Conservation (phyloP, 2,329 filamentous ascomycete genomes). For the Cladobotryum mycophilum region DNA sequence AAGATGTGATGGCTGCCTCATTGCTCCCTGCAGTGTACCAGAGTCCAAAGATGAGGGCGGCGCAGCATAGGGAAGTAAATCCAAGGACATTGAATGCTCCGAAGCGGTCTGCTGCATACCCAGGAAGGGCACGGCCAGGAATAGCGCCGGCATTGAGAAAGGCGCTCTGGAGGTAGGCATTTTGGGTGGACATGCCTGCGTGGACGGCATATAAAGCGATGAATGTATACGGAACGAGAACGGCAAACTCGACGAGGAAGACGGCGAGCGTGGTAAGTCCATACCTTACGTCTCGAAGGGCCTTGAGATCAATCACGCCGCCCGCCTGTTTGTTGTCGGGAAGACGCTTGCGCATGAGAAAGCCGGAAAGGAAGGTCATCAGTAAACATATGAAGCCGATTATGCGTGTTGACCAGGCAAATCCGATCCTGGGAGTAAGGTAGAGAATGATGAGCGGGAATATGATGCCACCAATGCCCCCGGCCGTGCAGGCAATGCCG, state of each 20-base stretch:
- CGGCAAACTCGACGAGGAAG: slow-evolving; percentile 54
- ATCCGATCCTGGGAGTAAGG: slow-evolving; percentile 22
- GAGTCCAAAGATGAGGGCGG: slow-evolving; percentile 46
- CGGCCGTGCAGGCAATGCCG: slow-evolving; percentile 62
- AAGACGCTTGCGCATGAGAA: slow-evolving; percentile 36
- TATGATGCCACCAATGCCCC: slow-evolving; percentile 51
- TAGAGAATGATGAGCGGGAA: slow-evolving; percentile 34
- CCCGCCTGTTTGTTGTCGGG: slow-evolving; percentile 40
- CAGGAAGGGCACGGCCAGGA: slow-evolving; percentile 61
- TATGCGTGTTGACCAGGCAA: slow-evolving; percentile 26
- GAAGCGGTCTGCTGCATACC: slow-evolving; percentile 59
- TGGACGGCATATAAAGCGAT: slow-evolving; percentile 57
- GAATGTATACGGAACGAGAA: slow-evolving; percentile 63
- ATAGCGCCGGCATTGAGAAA: slow-evolving; percentile 65
- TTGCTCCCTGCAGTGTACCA: slow-evolving; percentile 51
- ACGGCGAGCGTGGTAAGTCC: slow-evolving; percentile 46
- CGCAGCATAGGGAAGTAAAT: slow-evolving; percentile 41
- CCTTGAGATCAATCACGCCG: slow-evolving; percentile 41
- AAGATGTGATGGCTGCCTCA: slow-evolving; percentile 49
- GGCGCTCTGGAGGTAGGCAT: slow-evolving; percentile 61
- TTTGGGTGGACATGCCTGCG: slow-evolving; percentile 45
- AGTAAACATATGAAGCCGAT: slow-evolving; percentile 23
- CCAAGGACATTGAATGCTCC: slow-evolving; percentile 68
- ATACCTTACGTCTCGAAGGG: slow-evolving; percentile 46
- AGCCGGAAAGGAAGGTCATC: slow-evolving; percentile 22